Percentiles rank a stretch among this genome's conserved stretches.
Conservation (phyloP, 371 early-diverging fungal genomes). For the Dinochytrium kinnereticum region DNA sequence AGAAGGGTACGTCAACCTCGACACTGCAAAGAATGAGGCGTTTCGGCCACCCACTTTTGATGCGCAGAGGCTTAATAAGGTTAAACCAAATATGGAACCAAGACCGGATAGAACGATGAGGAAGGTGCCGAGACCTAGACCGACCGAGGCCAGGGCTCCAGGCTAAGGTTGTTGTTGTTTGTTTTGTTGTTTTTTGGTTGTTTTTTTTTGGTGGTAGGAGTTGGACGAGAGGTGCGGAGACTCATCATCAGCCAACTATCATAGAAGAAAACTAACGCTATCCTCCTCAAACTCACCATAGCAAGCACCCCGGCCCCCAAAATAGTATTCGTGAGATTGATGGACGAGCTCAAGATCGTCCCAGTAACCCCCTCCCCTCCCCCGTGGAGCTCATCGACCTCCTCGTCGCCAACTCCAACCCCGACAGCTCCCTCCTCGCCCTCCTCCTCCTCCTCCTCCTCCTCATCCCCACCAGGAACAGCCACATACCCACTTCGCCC, state of each 20-base stretch:
- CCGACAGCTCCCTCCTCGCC: background rate
- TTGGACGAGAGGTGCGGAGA: slow-evolving; percentile 2
- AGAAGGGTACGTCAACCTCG: slow-evolving; percentile 89
- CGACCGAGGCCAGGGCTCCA: slow-evolving; percentile 83
- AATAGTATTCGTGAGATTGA: slow-evolving; percentile 93
- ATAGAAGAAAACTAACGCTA: no score
- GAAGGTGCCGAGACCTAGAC: slow-evolving; percentile 80
- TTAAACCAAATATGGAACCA: slow-evolving; percentile 83
- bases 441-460: background rate
- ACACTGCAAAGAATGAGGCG: slow-evolving; percentile 88
- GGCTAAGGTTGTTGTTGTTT: slow-evolving; percentile 33
- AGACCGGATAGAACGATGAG: slow-evolving; percentile 77
- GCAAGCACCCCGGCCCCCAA: slow-evolving; percentile 97
- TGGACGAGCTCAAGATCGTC: slow-evolving; percentile 44
- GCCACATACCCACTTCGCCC: no score
- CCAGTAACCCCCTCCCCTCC: slow-evolving; percentile 32
- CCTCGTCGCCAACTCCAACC: background rate
- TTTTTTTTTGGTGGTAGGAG: background rate
- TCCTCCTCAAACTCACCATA: slow-evolving; percentile 64
- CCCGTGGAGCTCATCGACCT: background rate
- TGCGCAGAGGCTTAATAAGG: slow-evolving; percentile 72
- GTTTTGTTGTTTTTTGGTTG: background rate
- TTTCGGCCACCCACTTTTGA: slow-evolving; percentile 70
- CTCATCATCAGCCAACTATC: no score
- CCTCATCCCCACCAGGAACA: no score